Base-by-base conservation (phyloP, 352 stramenopile genomes). In the Globisporangium recalcitrans region DNA sequence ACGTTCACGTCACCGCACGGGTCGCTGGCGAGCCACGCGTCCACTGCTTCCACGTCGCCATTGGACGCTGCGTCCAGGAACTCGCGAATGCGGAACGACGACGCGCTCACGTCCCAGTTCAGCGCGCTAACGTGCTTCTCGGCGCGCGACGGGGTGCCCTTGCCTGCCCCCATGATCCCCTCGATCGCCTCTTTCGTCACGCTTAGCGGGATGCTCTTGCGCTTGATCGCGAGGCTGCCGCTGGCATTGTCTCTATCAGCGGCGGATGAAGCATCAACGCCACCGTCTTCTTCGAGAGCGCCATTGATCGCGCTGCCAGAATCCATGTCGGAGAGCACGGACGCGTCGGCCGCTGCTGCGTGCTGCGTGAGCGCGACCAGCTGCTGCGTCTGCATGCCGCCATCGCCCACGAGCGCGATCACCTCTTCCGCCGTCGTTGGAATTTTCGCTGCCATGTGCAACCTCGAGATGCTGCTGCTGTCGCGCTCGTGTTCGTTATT, bases 131-230 rank as follows among this genome's bases (percentile, higher is more conserved):
- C 91, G 59, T 92, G 79, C 63, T 88, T 90, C 65, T 90, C 80
- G 0, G 83, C 81, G 26, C 81, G 76, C 40, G 75, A 88, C 24
- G 81, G 83, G 22, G 90, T 72, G 22, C 83, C 83, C 55, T 90
- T 87, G 5, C 81, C 83, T 2, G 77, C 78, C 3, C 79, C 80
- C 68, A 88, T 72, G 52, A 92, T 91, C 83, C 83, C 91, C 58
- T 87, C 71, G 57, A 91, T 91, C 19, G 81, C 83, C 62, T 92
- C 77, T 70, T 92, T 87, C 62, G 91, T 92, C 79, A 88, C 87
- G 49, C 79, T 88, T 48, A 92, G 66, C 31, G 80, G 74, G 60
- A 90, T 88, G 61, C 81, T 92, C 74, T 90, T 89, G 62, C 83
- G 74, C 38, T 80, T 85, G 34, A 86, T 74, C 40, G 60, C 51